phyloP scores from a whole-genome alignment of 768 basidiomycete genomes.

The Trametes villosa region DNA sequence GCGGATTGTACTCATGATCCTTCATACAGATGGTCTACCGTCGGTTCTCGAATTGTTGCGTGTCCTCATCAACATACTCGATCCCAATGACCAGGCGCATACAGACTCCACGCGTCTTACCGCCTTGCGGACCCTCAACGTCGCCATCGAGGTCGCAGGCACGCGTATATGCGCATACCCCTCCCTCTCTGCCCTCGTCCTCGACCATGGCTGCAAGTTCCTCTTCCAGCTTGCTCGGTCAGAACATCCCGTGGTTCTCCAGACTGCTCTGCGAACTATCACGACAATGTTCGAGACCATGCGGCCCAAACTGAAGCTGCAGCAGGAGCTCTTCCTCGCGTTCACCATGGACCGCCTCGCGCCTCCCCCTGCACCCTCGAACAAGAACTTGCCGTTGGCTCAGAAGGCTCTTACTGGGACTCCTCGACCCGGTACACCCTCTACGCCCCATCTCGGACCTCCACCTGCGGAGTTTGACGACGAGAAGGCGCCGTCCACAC shows the following conservation, averaged over 20 bases:
- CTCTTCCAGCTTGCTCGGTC: slow-evolving; percentile 96
- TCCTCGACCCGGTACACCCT: slow-evolving; percentile 36
- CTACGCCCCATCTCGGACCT: slow-evolving; percentile 50
- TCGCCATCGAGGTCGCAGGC: slow-evolving; percentile 86
- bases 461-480: slow-evolving; percentile 26
- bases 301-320: slow-evolving; percentile 84
- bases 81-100: slow-evolving; percentile 93
- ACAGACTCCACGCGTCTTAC: slow-evolving; percentile 94
- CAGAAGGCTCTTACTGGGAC: slow-evolving; percentile 24
- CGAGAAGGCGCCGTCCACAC: slow-evolving; percentile 33
- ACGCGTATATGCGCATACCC: slow-evolving; percentile 74
- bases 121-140: slow-evolving; percentile 85
- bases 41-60: slow-evolving; percentile 92
- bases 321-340: slow-evolving; percentile 93
- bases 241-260: slow-evolving; percentile 79
- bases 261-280: slow-evolving; percentile 81
- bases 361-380: slow-evolving; percentile 45
- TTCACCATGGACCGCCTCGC: slow-evolving; percentile 93
- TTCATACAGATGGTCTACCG: slow-evolving; percentile 76
- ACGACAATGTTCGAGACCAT: slow-evolving; percentile 89
- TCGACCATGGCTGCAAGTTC: slow-evolving; percentile 93
- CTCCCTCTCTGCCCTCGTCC: slow-evolving; percentile 73
- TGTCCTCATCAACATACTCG: slow-evolving; percentile 92
- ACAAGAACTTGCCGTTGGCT: slow-evolving; percentile 24
- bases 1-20: neutral